Evolutionary conservation across 768 basidiomycete species (phyloP).

Genomic region (Boletus coccyginus): DNA sequence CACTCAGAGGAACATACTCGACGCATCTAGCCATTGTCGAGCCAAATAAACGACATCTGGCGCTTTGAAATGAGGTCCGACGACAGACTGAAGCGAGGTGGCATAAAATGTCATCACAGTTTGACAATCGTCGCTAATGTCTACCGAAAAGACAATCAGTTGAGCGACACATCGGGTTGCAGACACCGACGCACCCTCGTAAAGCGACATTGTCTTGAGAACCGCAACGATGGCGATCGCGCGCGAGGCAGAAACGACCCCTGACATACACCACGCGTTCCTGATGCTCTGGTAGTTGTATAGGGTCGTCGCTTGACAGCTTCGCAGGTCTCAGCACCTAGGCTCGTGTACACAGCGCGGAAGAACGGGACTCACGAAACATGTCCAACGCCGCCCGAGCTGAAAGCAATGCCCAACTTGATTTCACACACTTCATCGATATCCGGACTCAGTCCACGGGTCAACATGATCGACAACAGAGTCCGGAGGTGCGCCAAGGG

Average conservation of each 20-base stretch:
- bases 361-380: slow-evolving; percentile 40
- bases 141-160: slow-evolving; percentile 35
- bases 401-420: slow-evolving; percentile 48
- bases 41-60: slow-evolving; percentile 77
- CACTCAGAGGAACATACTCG: slow-evolving; percentile 44
- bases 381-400: slow-evolving; percentile 43
- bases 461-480: slow-evolving; percentile 62
- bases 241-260: slow-evolving; percentile 64
- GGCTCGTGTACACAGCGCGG: neutral
- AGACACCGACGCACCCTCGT: slow-evolving; percentile 50
- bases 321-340: slow-evolving; percentile 4
- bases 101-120: slow-evolving; percentile 81
- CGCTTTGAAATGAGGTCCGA: slow-evolving; percentile 59
- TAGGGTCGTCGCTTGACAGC: slow-evolving; percentile 37
- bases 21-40: slow-evolving; percentile 70
- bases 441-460: slow-evolving; percentile 64
- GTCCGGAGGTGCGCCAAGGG: slow-evolving; percentile 55
- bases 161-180: neutral
- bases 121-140: slow-evolving; percentile 63
- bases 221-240: slow-evolving; percentile 64
- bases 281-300: slow-evolving; percentile 36
- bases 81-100: slow-evolving; percentile 57
- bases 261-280: slow-evolving; percentile 72
- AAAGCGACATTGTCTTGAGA: slow-evolving; percentile 69
- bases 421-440: slow-evolving; percentile 68